Conservation (phyloP, 179 eudicot species). For the Silene coronaria region DNA sequence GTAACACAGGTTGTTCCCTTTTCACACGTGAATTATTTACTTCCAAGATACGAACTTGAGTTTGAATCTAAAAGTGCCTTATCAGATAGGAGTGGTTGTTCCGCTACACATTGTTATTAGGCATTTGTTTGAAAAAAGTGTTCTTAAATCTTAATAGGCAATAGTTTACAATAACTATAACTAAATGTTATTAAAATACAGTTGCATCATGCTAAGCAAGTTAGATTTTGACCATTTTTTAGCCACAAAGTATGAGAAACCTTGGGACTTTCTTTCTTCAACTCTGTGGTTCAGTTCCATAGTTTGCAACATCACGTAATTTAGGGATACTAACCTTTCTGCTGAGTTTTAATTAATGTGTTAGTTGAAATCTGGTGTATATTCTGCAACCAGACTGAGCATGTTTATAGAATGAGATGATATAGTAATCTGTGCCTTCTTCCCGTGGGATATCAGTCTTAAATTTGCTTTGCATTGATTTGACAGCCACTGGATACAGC, state of each 20-base stretch:
- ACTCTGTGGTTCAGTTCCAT: neutral
- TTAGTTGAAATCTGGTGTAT: neutral
- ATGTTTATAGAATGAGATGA: neutral
- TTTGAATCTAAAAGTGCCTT: no score
- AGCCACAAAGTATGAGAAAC: neutral
- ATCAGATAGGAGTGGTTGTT: no score
- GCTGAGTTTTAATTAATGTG: neutral
- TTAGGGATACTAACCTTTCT: neutral
- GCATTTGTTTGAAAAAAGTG: no score
- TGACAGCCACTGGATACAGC: constrained; percentile 89
- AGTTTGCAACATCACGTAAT: neutral
- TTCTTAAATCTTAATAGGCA: no score
- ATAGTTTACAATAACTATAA: no score
- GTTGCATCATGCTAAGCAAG: neutral
- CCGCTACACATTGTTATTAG: no score
- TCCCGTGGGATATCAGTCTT: neutral
- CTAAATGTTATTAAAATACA: neutral
- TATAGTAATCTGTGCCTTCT: neutral
- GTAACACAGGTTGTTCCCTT: constrained; percentile 63
- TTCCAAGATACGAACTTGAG: neutral
- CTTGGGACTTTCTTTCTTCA: neutral
- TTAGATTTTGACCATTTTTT: neutral
- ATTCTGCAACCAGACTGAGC: constrained; percentile 6
- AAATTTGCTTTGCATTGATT: constrained; percentile 16
- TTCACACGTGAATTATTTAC: neutral